These are phyloP conservation scores for Spiraea crenata DNA, from an alignment of 331 rosid species.

Conservation along the genomic window DNA sequence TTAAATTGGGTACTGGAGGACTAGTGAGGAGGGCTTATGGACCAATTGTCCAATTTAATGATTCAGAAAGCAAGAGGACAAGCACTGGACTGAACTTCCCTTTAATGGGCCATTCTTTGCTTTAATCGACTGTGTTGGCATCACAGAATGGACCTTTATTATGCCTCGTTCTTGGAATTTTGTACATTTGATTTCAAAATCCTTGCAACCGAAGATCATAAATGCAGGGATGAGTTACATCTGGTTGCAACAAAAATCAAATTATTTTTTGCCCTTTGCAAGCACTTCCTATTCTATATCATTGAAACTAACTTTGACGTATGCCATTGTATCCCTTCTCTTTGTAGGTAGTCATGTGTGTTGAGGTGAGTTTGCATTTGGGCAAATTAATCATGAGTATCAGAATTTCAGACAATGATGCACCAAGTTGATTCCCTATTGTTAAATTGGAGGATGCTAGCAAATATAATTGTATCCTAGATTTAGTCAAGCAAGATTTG, in stretches of 20 bases:
- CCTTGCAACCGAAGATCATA: not conserved
- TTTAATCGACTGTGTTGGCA: not conserved
- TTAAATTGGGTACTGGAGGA: no score
- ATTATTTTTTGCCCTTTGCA: no score
- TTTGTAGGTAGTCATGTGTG: slow-evolving; percentile 77
- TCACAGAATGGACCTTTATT: not conserved
- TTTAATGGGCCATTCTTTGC: not conserved
- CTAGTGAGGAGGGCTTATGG: no score
- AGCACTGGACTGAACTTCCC: not conserved
- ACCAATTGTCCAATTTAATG: no score
- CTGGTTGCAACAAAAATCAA: not conserved
- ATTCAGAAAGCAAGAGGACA: not conserved
- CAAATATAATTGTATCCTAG: no score
- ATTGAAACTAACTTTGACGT: slow-evolving; percentile 15
- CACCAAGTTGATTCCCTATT: no score
- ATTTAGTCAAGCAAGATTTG: no score
- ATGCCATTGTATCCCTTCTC: not conserved
- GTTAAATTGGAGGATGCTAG: no score
- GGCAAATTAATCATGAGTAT: slow-evolving; percentile 18
- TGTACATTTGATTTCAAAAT: not conserved
- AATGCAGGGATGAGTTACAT: not conserved
- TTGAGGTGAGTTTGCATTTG: slow-evolving; percentile 45
- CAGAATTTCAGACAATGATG: no score
- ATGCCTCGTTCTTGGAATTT: no score
- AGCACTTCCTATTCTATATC: no score